Base-by-base conservation (phyloP, 1,139 yeast species). In the Pichia terricola region DNA sequence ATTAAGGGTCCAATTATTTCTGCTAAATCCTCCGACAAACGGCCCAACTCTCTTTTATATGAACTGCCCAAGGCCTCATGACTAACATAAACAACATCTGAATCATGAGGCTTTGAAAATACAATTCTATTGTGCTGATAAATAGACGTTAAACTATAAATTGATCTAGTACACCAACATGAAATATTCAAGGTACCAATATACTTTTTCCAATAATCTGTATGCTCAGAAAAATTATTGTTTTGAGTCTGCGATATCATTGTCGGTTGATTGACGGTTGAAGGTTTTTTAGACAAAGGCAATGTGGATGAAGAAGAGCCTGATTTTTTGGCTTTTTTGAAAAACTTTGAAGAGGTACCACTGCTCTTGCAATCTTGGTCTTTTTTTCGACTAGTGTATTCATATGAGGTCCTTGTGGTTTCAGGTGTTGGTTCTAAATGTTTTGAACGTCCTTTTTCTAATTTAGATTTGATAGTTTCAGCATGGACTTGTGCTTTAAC, bases 121-220 rank as follows among this genome's bases (percentile, higher is more conserved):
- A 5, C 64, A 59, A 39, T 81, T 58, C 28, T 56, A 61, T 35
- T 82, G 75, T 22, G 75, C 73, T 57, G 26, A 26, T 41, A 44
- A 7, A 50, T 73, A 76, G 42, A 68, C 58, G 5, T 81, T 16
- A 49, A 34, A 63, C 66, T 67, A 37, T 70, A 54, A 0, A 85
- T 81, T 0, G 94, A 86, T 41, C 95, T 66, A 0, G 95, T 86
- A 8, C 94, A 88, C 85, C 89, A 82, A 2, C 87, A 89, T 43
- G 77, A 80, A 0, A 83, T 77, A 49, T 79, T 81, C 28, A 86
- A 55, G 1, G 87, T 71, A 0, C 96, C 96, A 27, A 87, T 68
- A 54, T 70, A 81, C 39, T 50, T 50, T 36, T 41, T 38, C 60
- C 59, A 53, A 26, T 31, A 35, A 3, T 26, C 32, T 28, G 32